phyloP scores from a whole-genome alignment of 2,329 filamentous ascomycete genomes.

The Colletotrichum aenigma region DNA sequence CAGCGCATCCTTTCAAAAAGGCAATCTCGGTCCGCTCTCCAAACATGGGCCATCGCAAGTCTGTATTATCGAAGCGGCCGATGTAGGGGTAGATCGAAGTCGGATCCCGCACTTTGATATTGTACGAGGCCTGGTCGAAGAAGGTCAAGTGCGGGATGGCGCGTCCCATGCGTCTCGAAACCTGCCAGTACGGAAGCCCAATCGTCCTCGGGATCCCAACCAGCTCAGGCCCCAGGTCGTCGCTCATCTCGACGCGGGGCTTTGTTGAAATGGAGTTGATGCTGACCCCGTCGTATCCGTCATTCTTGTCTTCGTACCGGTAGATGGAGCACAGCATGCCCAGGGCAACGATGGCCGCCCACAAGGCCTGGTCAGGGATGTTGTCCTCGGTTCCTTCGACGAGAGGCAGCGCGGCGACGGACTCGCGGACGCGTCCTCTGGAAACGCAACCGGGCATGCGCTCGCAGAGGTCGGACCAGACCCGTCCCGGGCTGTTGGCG shows the following conservation, averaged over 20 bases:
- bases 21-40: slow-evolving; percentile 55
- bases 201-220: slow-evolving; percentile 53
- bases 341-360: slow-evolving; percentile 56
- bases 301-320: slow-evolving; percentile 55
- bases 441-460: slow-evolving; percentile 57
- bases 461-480: slow-evolving; percentile 59
- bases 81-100: slow-evolving; percentile 55
- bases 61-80: slow-evolving; percentile 56
- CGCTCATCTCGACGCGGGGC: slow-evolving; percentile 48
- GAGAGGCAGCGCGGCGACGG: slow-evolving; percentile 50
- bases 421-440: slow-evolving; percentile 53
- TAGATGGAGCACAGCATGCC: slow-evolving; percentile 60
- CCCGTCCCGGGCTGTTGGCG: slow-evolving; percentile 51
- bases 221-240: slow-evolving; percentile 54
- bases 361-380: slow-evolving; percentile 56
- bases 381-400: slow-evolving; percentile 53
- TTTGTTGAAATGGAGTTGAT: slow-evolving; percentile 34
- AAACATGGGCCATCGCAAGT: slow-evolving; percentile 59
- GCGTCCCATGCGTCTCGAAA: slow-evolving; percentile 56
- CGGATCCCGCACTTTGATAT: slow-evolving; percentile 52
- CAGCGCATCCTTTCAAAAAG: slow-evolving; percentile 54
- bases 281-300: slow-evolving; percentile 54
- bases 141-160: slow-evolving; percentile 57
- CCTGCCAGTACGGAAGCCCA: slow-evolving; percentile 53
- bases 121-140: slow-evolving; percentile 58